Evolutionary conservation across 495 filamentous ascomycete species (phyloP), one percentile per base, ranked within the genome.

Genomic region (Podospora sp.): DNA sequence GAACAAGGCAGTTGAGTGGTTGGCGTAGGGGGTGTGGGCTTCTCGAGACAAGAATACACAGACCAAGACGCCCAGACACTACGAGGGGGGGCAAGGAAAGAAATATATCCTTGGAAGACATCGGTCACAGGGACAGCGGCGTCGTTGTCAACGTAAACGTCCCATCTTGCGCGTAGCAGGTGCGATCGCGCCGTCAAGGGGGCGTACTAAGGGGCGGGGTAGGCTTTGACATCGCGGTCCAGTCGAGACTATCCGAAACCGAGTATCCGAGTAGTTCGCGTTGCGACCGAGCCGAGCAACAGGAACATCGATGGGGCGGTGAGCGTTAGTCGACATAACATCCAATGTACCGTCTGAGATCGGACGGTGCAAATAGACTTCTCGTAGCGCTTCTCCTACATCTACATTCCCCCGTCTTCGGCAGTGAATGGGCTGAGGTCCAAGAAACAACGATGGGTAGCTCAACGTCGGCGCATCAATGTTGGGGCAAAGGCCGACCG

Each of bases 111-210:
- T 22, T 9, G 20, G 25, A 22, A 22, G n/a, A 56, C 11, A 22
- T 24, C 52, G 40, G 12, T 14, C 11, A 2, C 16, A 6, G 12
- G 16, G 40, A 14, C 5, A 46, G 12, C 4, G 12, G 40, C 40
- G 11, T 11, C 40, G 11, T 18, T 18, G 14, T 26, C 36, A 21
- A 18, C 29, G n/a, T 21, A 49, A 40, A 62, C 36, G 59, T 62
- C 21, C 59, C 59, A 62, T 62, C 59, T 62, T 49, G 36, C 22
- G 59, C 59, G 40, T 46, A 6, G 16, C 40, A 14, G 40, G 40
- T 2, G 40, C 40, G 40, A 4, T 46, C 40, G 40, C 40, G 16
- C 40, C 40, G 2, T 14, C 40, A 11, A 46, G 40, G 14, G 14
- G 16, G 40, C 40, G 40, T 18, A 11, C 2, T 46, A 46, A 14